Evolutionary conservation across 192 early-diverging fungal genomes (phyloP).

Genomic region (Umbelopsis isabellina): DNA sequence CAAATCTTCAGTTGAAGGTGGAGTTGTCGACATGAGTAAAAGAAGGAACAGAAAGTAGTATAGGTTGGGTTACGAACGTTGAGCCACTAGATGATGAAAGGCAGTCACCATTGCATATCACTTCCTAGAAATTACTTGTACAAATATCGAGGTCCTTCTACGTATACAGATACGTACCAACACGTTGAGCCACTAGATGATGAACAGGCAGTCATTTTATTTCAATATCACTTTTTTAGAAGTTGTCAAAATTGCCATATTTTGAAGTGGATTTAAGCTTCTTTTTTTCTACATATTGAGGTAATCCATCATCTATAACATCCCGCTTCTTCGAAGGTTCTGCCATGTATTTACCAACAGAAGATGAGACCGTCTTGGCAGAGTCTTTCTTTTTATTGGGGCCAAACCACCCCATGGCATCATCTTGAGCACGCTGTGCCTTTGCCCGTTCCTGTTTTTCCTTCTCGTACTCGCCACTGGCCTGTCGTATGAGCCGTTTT

Average conservation of each 20-base stretch:
- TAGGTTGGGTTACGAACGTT: too few relatives aligned
- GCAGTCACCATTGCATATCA: too few relatives aligned
- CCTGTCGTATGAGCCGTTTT: conserved; percentile 61
- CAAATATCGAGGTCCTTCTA: too few relatives aligned
- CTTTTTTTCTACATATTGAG: conserved; percentile 31
- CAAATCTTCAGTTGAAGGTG: not conserved
- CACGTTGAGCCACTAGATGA: too few relatives aligned
- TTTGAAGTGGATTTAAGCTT: conserved; percentile 36
- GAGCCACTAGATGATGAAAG: too few relatives aligned
- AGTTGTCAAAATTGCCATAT: conserved; percentile 50
- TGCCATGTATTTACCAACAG: conserved; percentile 70
- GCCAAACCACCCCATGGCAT: conserved; percentile 77
- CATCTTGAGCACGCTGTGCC: conserved; percentile 58
- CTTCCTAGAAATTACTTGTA: too few relatives aligned
- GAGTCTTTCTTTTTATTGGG: conserved; percentile 51
- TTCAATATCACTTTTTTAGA: not conserved
- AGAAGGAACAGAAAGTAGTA: not conserved
- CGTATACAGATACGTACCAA: too few relatives aligned
- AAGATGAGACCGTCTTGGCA: conserved; percentile 27
- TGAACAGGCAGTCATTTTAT: not conserved
- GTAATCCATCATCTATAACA: conserved; percentile 18
- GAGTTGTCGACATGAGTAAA: conserved; percentile 16
- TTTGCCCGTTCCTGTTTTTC: conserved; percentile 43
- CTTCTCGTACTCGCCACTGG: conserved; percentile 40
- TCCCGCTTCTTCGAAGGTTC: conserved; percentile 25